Conservation (phyloP, 352 stramenopile genomes). For the Pythium brachiatum region DNA sequence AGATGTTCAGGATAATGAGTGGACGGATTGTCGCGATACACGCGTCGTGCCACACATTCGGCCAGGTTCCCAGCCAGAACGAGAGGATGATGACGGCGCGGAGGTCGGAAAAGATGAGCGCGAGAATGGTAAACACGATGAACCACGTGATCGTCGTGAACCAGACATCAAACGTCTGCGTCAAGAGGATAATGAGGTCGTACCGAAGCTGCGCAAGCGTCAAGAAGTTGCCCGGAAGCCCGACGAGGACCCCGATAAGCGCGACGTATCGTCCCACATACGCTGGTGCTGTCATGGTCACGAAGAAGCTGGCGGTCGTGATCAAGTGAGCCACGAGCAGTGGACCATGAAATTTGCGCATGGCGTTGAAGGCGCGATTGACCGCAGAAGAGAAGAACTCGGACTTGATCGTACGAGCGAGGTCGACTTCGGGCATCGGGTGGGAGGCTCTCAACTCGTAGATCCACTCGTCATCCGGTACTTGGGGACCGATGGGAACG, state of each 20-base stretch:
- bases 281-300: neutral
- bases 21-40: conserved; percentile 6
- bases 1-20: conserved; percentile 6
- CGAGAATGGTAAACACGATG: conserved; percentile 9
- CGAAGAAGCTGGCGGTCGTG: neutral
- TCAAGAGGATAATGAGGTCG: conserved; percentile 12
- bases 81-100: neutral
- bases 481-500: no score
- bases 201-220: conserved; percentile 5
- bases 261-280: neutral
- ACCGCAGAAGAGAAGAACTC: neutral
- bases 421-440: neutral
- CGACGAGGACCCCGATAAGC: neutral
- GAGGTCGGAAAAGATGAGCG: conserved; percentile 2
- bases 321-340: neutral
- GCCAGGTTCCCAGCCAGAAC: conserved; percentile 8
- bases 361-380: neutral
- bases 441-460: conserved; percentile 14
- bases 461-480: neutral
- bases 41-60: conserved; percentile 16
- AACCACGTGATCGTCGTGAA: conserved; percentile 9
- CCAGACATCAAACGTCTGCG: conserved; percentile 17
- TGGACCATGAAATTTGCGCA: neutral
- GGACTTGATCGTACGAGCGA: neutral
- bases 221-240: neutral